Conservation (phyloP, 306 rosid genomes). For the Fagus sylvatica region DNA sequence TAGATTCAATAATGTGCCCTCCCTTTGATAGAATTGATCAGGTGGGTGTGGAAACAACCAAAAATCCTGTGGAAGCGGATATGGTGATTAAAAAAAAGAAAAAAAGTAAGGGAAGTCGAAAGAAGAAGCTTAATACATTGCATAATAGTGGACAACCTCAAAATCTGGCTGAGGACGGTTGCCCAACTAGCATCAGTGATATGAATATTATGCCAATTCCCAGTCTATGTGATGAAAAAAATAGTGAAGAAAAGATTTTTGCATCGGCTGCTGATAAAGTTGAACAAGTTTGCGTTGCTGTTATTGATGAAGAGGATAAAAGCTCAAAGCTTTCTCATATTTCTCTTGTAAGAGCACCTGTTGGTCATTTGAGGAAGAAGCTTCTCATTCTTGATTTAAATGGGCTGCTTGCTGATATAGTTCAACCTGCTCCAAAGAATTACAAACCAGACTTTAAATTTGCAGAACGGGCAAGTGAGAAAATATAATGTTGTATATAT, state of each 20-base stretch:
- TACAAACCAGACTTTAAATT: constrained; percentile 52
- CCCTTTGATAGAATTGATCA: constrained; percentile 12
- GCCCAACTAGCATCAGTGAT: not conserved
- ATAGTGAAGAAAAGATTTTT: constrained; percentile 10
- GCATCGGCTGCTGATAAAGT: constrained; percentile 16
- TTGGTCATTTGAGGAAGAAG: constrained; percentile 44
- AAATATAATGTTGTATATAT: not conserved
- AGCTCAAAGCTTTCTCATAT: constrained; percentile 19
- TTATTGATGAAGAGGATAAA: constrained; percentile 25
- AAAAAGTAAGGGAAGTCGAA: constrained; percentile 18
- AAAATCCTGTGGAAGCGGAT: constrained; percentile 7
- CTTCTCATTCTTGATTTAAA: constrained; percentile 86
- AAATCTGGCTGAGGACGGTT: constrained; percentile 25
- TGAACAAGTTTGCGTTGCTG: constrained; percentile 13
- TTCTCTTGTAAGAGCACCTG: constrained; percentile 34
- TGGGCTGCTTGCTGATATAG: constrained; percentile 78
- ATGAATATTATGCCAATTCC: constrained; percentile 11
- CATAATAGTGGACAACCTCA: constrained; percentile 16
- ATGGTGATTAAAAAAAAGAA: constrained; percentile 23
- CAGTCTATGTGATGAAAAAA: constrained; percentile 17
- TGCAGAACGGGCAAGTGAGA: constrained; percentile 54
- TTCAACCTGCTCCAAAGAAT: constrained; percentile 53
- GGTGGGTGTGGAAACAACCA: constrained; percentile 11
- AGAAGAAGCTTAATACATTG: constrained; percentile 19
- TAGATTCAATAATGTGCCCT: constrained; percentile 11